Evolutionary conservation across 495 filamentous ascomycete species (phyloP).

Genomic region (Penicillium cataractarum): DNA sequence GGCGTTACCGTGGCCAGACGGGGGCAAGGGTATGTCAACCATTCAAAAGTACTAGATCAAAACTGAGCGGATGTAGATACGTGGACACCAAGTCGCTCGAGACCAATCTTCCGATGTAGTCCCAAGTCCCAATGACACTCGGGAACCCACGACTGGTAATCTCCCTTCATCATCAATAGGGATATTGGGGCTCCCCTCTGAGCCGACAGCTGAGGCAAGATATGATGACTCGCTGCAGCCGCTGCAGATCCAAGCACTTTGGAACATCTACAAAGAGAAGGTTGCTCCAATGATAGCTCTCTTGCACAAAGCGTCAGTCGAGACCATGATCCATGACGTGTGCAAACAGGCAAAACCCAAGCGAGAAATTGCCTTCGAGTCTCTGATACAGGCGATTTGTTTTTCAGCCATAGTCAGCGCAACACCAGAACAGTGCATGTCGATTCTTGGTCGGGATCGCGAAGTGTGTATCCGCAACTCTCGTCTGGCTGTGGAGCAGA

Average conservation of each 20-base stretch:
- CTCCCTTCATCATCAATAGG: neutral
- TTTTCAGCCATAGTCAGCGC: neutral
- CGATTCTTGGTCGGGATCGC: slow-evolving; percentile 7
- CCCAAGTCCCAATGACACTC: neutral
- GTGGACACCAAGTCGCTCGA: neutral
- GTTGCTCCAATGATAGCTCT: slow-evolving; percentile 66
- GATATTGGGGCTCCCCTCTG: neutral
- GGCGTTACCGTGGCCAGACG: neutral
- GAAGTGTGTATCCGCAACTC: slow-evolving; percentile 63
- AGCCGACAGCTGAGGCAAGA: neutral
- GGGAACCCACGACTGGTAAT: neutral
- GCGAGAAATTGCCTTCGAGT: slow-evolving; percentile 43
- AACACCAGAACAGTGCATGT: slow-evolving; percentile 2
- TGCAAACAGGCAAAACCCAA: slow-evolving; percentile 27
- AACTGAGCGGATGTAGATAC: neutral
- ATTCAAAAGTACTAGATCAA: neutral
- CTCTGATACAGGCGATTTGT: neutral
- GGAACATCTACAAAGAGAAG: slow-evolving; percentile 63
- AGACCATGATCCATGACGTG: slow-evolving; percentile 33
- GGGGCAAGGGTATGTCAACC: neutral
- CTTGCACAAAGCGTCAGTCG: slow-evolving; percentile 59
- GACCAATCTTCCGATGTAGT: neutral
- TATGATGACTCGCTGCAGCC: slow-evolving; percentile 10
- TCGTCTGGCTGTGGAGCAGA: slow-evolving; percentile 68
- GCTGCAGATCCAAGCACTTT: slow-evolving; percentile 58